Percentiles rank a stretch among this genome's conserved stretches.
Conservation (phyloP, 208 protist species). For the Tritrichomonas foetus region DNA sequence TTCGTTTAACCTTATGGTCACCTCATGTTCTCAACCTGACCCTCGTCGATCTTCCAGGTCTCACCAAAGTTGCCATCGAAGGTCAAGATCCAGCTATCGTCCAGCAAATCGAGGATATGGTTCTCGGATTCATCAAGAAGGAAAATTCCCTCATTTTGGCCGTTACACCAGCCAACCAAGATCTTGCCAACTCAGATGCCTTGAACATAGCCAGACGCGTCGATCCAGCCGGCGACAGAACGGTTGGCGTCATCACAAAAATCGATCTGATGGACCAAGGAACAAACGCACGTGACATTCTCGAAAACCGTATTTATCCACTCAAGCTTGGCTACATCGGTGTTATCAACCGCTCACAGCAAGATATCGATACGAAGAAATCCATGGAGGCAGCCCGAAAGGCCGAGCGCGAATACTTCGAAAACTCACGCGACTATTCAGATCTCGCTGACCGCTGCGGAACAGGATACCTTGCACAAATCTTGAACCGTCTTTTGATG, state of each 20-base stretch:
- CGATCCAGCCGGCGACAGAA: constrained; percentile 25
- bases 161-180: constrained; percentile 95
- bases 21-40: constrained; percentile 91
- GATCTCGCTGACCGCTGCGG: constrained; percentile 49
- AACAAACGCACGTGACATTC: constrained; percentile 91
- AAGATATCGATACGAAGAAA: constrained; percentile 82
- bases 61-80: constrained; percentile 91
- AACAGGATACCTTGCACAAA: constrained; percentile 47
- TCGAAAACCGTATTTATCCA: constrained; percentile 78
- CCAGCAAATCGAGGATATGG: constrained; percentile 89
- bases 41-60: constrained; percentile 96
- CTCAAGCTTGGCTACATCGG: constrained; percentile 91
- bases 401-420: constrained; percentile 69
- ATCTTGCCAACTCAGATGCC: constrained; percentile 97
- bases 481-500: constrained; percentile 70
- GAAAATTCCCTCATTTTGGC: constrained; percentile 92
- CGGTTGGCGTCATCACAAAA: constrained; percentile 39
- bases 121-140: constrained; percentile 82
- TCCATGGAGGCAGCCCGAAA: constrained; percentile 72
- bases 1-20: constrained; percentile 89
- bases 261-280: constrained; percentile 60
- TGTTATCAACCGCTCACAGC: constrained; percentile 92
- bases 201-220: constrained; percentile 82
- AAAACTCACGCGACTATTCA: constrained; percentile 74
- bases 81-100: constrained; percentile 96